Evolutionary conservation across 345 rosid species (phyloP), one percentile per base, ranked within the genome.

Genomic region (Pseudoturritis turrita): DNA sequence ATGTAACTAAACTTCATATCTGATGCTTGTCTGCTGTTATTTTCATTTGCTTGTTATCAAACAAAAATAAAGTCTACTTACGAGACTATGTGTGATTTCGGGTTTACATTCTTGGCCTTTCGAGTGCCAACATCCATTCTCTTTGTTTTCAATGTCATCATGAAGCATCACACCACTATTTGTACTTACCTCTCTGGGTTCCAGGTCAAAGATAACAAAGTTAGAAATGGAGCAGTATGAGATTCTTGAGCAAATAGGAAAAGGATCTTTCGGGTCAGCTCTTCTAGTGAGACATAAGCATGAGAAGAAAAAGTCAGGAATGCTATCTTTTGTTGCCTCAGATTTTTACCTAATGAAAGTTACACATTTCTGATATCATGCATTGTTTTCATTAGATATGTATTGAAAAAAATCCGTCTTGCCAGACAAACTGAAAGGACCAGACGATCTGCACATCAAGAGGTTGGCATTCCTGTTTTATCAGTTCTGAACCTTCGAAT

Each of bases 381-480:
- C 17, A 21, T 23, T 36, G 60, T 7, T 36, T 36, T 49, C 37
- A 50, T 51, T 51, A 89, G 96, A 86, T 92, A 89, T 83, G 98
- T 92, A 66, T 58, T 92, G 87, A 92, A 92, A 82, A 92, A 86
- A 81, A 89, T 92, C 40, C 90, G 98, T 54, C 98, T 92, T 68
- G 98, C 98, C 13, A 87, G 98, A 40, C 96, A 92, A 76, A 89
- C 98, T 47, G 92, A 89, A 64, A 81, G 98, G 81, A 82, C 95
- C 3, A 85, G 96, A 7, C 84, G 98, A 75, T 92, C 98, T 45
- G 98, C 98, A 19, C 95, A 89, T 84, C 98, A 92, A 77, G 95
- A 92, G 94, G 98, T 89, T 65, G 37, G 60, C 26, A 11, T 31
- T 46, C 23, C 44, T 18, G 12, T 18, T 2, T 40, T 12, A 60